A percentile compares a stretch with the other conserved stretches of the same genome.
Evolutionary conservation across 768 basidiomycete species (phyloP).

Genomic region (Mycena venus): DNA sequence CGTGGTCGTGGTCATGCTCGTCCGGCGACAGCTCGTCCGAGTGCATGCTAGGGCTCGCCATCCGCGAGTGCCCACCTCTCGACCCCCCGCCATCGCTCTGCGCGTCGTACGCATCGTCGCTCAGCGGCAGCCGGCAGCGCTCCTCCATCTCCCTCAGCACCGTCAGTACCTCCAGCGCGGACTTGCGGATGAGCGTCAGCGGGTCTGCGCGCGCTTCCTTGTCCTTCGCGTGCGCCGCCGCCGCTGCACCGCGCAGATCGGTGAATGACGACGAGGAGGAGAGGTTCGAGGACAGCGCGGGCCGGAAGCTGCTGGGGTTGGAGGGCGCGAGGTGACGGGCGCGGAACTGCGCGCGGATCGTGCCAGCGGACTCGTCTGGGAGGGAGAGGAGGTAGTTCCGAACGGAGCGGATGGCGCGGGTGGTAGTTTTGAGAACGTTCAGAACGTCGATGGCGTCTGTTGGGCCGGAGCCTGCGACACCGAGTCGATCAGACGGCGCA

Average conservation of each 20-base stretch:
- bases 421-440: constrained; percentile 80
- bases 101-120: constrained; percentile 87
- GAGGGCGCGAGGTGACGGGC: no score
- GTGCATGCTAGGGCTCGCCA: constrained; percentile 54
- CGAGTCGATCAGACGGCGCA: constrained; percentile 32
- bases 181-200: constrained; percentile 76
- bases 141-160: constrained; percentile 88
- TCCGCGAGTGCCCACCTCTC: constrained; percentile 56
- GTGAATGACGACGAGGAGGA: constrained; percentile 32
- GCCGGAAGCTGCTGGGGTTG: constrained; percentile 55
- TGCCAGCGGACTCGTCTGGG: constrained; percentile 78
- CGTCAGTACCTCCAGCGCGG: constrained; percentile 87
- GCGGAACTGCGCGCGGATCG: constrained; percentile 70
- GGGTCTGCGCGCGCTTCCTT: constrained; percentile 64
- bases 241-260: constrained; percentile 24
- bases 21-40: constrained; percentile 54
- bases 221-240: constrained; percentile 17
- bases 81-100: constrained; percentile 75
- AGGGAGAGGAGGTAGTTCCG: constrained; percentile 88
- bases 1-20: constrained; percentile 48
- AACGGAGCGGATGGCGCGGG: constrained; percentile 83
- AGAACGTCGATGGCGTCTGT: constrained; percentile 66
- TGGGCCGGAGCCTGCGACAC: constrained; percentile 37
- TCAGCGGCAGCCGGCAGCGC: constrained; percentile 77
- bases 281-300: constrained; percentile 49